These are phyloP conservation scores for Heterobasidion parviporum DNA, from an alignment of 1,284 basidiomycete genomes.

Conservation along the genomic window DNA sequence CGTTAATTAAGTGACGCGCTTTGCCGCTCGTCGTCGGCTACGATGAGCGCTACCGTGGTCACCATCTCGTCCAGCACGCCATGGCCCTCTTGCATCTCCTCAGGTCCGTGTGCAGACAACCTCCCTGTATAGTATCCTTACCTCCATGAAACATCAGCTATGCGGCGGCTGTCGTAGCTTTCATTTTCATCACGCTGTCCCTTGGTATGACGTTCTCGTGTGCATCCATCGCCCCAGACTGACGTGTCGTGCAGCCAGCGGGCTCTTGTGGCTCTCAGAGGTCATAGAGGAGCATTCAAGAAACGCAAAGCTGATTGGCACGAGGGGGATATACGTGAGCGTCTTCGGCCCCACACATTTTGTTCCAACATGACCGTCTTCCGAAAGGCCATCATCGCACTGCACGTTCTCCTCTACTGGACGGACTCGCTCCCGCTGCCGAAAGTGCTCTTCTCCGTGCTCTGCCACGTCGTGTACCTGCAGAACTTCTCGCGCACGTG, in stretches of 20 bases:
- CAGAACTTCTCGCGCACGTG: slow-evolving; percentile 84
- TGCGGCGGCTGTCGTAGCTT: slow-evolving; percentile 25
- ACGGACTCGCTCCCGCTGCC: slow-evolving; percentile 73
- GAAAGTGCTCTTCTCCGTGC: slow-evolving; percentile 70
- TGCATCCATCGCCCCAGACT: not conserved
- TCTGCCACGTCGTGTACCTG: slow-evolving; percentile 82
- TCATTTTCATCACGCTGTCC: slow-evolving; percentile 27
- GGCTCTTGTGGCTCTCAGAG: slow-evolving; percentile 87
- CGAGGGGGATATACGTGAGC: slow-evolving; percentile 80
- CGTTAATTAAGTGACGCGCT: too few relatives aligned
- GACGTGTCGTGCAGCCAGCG: slow-evolving; percentile 57
- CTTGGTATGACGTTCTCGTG: slow-evolving; percentile 17
- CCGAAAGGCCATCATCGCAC: slow-evolving; percentile 63
- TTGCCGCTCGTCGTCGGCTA: not conserved
- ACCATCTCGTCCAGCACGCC: not conserved
- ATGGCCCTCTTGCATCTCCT: slow-evolving; percentile 17
- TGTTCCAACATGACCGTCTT: slow-evolving; percentile 1
- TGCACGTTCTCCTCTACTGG: slow-evolving; percentile 75
- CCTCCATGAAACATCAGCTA: slow-evolving; percentile 15
- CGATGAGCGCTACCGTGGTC: not conserved
- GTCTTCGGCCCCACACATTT: not conserved
- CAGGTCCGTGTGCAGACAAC: slow-evolving; percentile 11
- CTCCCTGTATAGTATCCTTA: too few relatives aligned
- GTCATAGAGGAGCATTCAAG: slow-evolving; percentile 89
- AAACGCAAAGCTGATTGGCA: slow-evolving; percentile 71